A percentile compares a stretch with the other conserved stretches of the same genome.
Conservation (phyloP, 2,329 filamentous ascomycete genomes). For the Dothidotthia symphoricarpi region DNA sequence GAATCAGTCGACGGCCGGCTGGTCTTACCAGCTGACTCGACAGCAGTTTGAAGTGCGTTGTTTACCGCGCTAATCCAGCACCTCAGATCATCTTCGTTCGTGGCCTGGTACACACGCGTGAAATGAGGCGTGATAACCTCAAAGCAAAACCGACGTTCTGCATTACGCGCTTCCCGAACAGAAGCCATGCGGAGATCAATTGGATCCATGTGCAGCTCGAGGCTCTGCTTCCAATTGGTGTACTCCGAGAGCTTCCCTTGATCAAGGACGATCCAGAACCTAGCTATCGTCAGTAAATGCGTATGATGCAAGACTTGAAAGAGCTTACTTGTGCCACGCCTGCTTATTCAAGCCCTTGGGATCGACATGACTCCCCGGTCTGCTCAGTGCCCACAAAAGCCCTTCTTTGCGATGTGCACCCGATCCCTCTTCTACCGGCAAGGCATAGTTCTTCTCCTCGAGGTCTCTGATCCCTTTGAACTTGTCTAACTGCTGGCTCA, state of each 20-base stretch:
- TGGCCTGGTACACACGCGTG: constrained; percentile 95
- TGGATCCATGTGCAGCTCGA: constrained; percentile 96
- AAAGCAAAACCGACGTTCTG: constrained; percentile 93
- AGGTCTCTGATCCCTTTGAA: constrained; percentile 93
- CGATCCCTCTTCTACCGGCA: constrained; percentile 50
- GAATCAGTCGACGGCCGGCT: constrained; percentile 53
- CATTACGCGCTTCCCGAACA: constrained; percentile 90
- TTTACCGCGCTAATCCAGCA: constrained; percentile 97
- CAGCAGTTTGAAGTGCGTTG: constrained; percentile 92
- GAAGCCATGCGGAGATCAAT: constrained; percentile 97
- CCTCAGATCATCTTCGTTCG: constrained; percentile 96
- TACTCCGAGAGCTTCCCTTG: constrained; percentile 97
- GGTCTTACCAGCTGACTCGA: constrained; percentile 70
- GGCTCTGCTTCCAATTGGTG: constrained; percentile 97
- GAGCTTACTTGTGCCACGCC: constrained; percentile 92
- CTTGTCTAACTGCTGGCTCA: constrained; percentile 50
- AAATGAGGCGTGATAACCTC: constrained; percentile 97
- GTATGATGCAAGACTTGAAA: not conserved
- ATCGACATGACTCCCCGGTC: constrained; percentile 90
- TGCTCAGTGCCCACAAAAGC: constrained; percentile 87
- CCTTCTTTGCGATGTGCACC: constrained; percentile 85
- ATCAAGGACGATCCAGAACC: constrained; percentile 98
- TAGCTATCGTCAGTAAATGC: constrained; percentile 43
- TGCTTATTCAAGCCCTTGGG: constrained; percentile 94
- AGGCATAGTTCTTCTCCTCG: constrained; percentile 68